Base-by-base conservation (phyloP, 495 filamentous ascomycete species). In the Podospora appendiculata region DNA sequence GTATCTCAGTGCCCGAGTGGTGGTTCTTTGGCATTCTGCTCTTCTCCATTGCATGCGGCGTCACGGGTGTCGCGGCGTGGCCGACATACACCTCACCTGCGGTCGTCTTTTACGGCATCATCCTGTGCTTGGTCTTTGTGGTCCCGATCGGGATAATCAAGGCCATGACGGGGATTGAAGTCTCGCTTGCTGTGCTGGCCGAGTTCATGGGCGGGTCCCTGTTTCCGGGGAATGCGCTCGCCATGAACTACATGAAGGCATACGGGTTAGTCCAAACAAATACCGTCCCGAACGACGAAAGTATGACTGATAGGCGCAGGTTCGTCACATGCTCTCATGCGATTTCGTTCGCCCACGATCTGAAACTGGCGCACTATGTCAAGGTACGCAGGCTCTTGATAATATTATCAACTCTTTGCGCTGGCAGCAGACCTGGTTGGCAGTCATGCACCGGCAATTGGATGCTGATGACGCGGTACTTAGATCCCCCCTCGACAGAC, bases 351-450 rank as follows among this genome's bases (percentile, higher is more conserved):
- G 59, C 52, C 25, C 53, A 58, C 47, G 71, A 74, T 39, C 56
- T 74, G 40, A 74, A 74, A 65, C 60, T 74, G 9, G 71, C 70
- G 2, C 71, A 74, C 47, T 74, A 74, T 53, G 58, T 71, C 51
- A 69, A 25, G 25, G 25, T 25, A 25, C 5, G 25, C 5, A 2
- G 25, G 5, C 25, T 5, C 5, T 25, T 5, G n/a, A n/a, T n/a
- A n/a, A 25, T 5, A 25, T 25, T 25, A 2, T 5, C 25, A 2
- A 25, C 5, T 25, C 25, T 25, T 25, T 2, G 25, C 25, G 25
- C n/a, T n/a, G n/a, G n/a, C n/a, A n/a, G n/a, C n/a, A n/a, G n/a
- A n/a, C n/a, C n/a, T n/a, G n/a, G n/a, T n/a, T n/a, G n/a, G n/a
- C n/a, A n/a, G n/a, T n/a, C n/a, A n/a, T n/a, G n/a, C n/a, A 25